Percentiles rank a stretch among this genome's conserved stretches.
Evolutionary conservation across 1,284 basidiomycete genomes (phyloP).

Genomic region (Ustilago sp.): DNA sequence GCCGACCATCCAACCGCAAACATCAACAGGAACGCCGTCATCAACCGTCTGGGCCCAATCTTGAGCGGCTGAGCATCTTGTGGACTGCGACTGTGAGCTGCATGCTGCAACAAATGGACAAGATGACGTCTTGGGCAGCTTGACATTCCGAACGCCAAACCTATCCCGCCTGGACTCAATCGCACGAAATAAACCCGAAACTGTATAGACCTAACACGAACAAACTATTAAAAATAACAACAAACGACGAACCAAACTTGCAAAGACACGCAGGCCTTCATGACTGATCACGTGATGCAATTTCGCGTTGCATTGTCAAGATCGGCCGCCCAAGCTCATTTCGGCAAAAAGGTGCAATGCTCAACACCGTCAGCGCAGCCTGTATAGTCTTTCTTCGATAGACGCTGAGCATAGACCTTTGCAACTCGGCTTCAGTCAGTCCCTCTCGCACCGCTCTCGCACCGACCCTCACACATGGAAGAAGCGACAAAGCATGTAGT

Average conservation of each 20-base stretch:
- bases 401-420: too few species aligned
- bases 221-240: too few species aligned
- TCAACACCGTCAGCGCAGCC: not conserved
- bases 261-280: not conserved
- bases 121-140: not conserved
- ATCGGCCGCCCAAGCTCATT: not conserved
- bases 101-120: conserved; percentile 1
- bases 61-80: not conserved
- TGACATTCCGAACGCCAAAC: not conserved
- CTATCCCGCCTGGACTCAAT: not conserved
- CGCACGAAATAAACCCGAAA: too few species aligned
- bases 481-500: too few species aligned
- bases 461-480: too few species aligned
- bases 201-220: too few species aligned
- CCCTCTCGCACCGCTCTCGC: too few species aligned
- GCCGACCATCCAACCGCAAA: not conserved
- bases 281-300: too few species aligned
- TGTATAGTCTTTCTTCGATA: too few species aligned
- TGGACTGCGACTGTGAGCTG: not conserved
- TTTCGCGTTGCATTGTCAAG: not conserved
- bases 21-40: not conserved
- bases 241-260: too few species aligned
- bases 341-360: not conserved
- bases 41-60: not conserved
- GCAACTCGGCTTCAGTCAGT: too few species aligned